phyloP scores from a whole-genome alignment of 2,329 filamentous ascomycete genomes.

The Corynespora cassiicola region DNA sequence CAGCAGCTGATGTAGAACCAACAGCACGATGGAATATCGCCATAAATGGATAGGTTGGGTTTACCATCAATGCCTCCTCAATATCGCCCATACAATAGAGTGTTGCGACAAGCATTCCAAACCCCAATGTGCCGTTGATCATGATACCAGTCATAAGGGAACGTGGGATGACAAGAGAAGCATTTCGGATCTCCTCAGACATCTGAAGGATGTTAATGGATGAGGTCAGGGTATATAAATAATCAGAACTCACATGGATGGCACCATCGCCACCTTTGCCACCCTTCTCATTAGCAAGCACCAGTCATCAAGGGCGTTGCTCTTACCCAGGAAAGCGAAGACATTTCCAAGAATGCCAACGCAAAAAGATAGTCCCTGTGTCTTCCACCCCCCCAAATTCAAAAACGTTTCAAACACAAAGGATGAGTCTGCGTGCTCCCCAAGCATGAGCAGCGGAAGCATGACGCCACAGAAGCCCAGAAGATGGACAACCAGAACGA shows the following conservation, averaged over 20 bases:
- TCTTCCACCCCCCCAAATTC: constrained; percentile 53
- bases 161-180: constrained; percentile 35
- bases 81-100: constrained; percentile 44
- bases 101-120: constrained; percentile 42
- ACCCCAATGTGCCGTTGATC: constrained; percentile 47
- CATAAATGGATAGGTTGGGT: constrained; percentile 53
- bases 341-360: constrained; percentile 46
- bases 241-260: constrained; percentile 37
- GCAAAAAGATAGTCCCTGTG: constrained; percentile 50
- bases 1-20: constrained; percentile 44
- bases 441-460: constrained; percentile 52
- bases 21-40: constrained; percentile 52
- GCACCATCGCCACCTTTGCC: constrained; percentile 35
- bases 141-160: constrained; percentile 46
- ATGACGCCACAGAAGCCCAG: constrained; percentile 58
- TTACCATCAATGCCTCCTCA: constrained; percentile 30
- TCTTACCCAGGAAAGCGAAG: constrained; percentile 42
- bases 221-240: constrained; percentile 13
- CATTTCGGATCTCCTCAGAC: constrained; percentile 39
- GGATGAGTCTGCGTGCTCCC: constrained; percentile 43
- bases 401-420: constrained; percentile 55
- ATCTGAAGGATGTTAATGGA: constrained; percentile 24
- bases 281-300: not conserved
- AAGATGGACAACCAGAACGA: constrained; percentile 56
- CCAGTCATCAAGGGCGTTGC: not conserved